Evolutionary conservation across 495 filamentous ascomycete genomes (phyloP), one percentile per base, ranked within the genome.

Genomic region (Chaetomium fimeti): DNA sequence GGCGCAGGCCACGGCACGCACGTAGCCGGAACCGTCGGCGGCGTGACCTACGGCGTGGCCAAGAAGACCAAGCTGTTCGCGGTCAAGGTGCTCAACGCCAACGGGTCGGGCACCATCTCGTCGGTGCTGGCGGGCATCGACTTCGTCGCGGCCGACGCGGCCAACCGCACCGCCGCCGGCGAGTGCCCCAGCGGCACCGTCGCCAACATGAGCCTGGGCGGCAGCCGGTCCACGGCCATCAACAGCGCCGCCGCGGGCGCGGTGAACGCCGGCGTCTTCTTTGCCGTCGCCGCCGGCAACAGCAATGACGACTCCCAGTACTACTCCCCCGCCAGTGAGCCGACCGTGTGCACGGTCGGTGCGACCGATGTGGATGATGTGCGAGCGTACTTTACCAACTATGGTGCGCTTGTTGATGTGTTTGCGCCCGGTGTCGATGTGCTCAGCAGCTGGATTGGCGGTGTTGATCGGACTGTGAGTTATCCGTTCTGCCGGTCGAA

Each of bases 21-120:
- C 75, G 82, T 85, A 32, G 80, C 86, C 24, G 87, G 86, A 42
- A 90, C 86, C 48, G 83, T 88, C 57, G 88, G 79, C 51, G 83
- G 83, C 9, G 72, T 63, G 57, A 84, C 83, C 16, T 88, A 85
- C 66, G 88, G 88, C 67, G 79, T 90, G 54, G 82, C 87, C 60
- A 90, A 90, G 77, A 81, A 83, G 67, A 86, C 85, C 22, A 73
- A 68, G 28, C 74, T 91, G 42, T 81, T 86, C 65, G 86, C 83
- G 59, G 87, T 90, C 73, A 89, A 90, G 77, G 87, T 90, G 57
- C 82, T 90, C 66, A 76, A 81, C 66, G 74, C 74, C 36, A 58
- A 72, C 65, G 75, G 72, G 36, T 77, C 77, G 11, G 84, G 84
- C 52, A 69, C 69, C 25, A 71, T 61, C 63, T 69, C 71, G 11